Base-by-base conservation (phyloP, 495 filamentous ascomycete species). In the Penicillium argentinense region DNA sequence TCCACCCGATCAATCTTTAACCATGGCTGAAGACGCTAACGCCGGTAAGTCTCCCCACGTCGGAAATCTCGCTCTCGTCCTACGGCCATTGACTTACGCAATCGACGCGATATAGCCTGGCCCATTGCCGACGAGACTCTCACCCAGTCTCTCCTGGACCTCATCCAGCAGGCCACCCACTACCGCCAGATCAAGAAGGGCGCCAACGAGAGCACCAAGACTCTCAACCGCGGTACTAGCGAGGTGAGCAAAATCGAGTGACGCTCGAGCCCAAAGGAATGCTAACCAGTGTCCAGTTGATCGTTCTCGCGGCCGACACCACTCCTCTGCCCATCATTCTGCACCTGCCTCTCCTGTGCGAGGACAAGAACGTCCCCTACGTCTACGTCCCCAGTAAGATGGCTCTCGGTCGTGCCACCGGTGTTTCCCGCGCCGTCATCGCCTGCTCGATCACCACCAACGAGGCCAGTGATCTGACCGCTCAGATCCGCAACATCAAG, bases 241-340 rank as follows among this genome's bases (percentile, higher is more conserved):
- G 25, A 28, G 25, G 25, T 28, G 5, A 28, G 25, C 12, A n/a
- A n/a, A n/a, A n/a, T n/a, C n/a, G n/a, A n/a, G n/a, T n/a, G n/a
- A n/a, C n/a, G n/a, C n/a, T n/a, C n/a, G n/a, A n/a, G n/a, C n/a
- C n/a, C n/a, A n/a, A n/a, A n/a, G n/a, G n/a, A n/a, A n/a, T n/a
- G n/a, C n/a, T n/a, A n/a, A n/a, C n/a, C n/a, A n/a, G n/a, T n/a
- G n/a, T n/a, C n/a, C n/a, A n/a, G n/a, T n/a, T n/a, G n/a, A 80
- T 96, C 56, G 78, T 96, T 49, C 80, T 96, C 30, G 91, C 92
- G 33, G 91, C 89, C 34, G 92, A 97, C 61, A 89, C 88, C 39
- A 72, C 79, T 26, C 90, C 90, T 18, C 74, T 96, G n/a, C 85
- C 87, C 38, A 96, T 97, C 51, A 79, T 97, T 38, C 81, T 98